A percentile compares a stretch with the other conserved stretches of the same genome.
Conservation (phyloP, 768 basidiomycete genomes). For the Lentinula boryana region DNA sequence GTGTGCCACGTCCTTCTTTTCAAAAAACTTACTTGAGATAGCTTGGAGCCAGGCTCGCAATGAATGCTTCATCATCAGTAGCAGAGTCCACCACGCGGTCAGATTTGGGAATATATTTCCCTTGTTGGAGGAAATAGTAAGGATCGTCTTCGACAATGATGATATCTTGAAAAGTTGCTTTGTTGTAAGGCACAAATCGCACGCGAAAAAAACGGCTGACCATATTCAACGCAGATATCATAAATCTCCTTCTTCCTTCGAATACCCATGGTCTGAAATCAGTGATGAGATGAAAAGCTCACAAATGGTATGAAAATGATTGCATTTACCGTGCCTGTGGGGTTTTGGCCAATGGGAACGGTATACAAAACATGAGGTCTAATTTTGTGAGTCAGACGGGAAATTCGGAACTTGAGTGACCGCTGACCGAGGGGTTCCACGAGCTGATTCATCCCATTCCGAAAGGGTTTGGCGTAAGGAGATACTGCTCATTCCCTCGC, state of each 20-base stretch:
- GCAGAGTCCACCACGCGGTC: constrained; percentile 18
- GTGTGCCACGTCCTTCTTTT: constrained; percentile 4
- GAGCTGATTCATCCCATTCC: constrained; percentile 57
- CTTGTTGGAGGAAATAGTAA: constrained; percentile 67
- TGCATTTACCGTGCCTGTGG: constrained; percentile 60
- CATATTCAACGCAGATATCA: constrained; percentile 76
- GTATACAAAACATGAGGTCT: constrained; percentile 73
- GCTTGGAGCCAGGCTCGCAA: constrained; percentile 53
- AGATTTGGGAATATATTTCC: constrained; percentile 41
- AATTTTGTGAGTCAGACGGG: not conserved
- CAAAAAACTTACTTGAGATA: constrained; percentile 42
- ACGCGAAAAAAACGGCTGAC: constrained; percentile 23
- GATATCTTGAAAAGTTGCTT: constrained; percentile 36
- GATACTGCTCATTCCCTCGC: constrained; percentile 58
- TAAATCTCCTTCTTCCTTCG: constrained; percentile 75
- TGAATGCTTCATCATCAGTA: constrained; percentile 35
- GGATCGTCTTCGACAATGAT: constrained; percentile 85
- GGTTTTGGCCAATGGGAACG: constrained; percentile 82
- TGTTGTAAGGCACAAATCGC: not conserved
- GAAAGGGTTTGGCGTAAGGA: constrained; percentile 53
- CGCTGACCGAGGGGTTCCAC: constrained; percentile 50
- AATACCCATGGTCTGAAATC: constrained; percentile 47
- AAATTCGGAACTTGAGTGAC: not conserved
- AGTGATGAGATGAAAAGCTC: not conserved
- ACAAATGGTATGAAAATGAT: not conserved